These are phyloP conservation scores for Malbranchea zuffiana DNA, from an alignment of 2,329 filamentous ascomycete species.

Conservation along the genomic window DNA sequence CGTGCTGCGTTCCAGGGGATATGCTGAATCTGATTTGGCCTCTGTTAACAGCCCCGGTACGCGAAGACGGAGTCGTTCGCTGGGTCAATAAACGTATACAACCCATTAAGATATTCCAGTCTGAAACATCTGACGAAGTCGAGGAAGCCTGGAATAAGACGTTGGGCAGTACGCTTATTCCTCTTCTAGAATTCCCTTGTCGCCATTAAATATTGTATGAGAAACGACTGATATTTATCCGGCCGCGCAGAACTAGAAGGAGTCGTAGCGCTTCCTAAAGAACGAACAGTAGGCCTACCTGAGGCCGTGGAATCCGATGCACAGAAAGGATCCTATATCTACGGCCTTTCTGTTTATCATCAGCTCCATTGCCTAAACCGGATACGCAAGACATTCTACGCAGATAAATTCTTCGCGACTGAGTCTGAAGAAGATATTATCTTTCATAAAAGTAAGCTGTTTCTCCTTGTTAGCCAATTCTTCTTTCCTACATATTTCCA, in stretches of 20 bases:
- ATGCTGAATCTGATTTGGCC: no score
- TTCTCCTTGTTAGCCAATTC: background rate
- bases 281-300: constrained; percentile 3
- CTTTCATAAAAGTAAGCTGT: constrained; percentile 13
- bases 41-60: constrained; percentile 8
- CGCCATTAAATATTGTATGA: background rate
- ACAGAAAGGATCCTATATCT: constrained; percentile 9
- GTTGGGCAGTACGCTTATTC: constrained; percentile 7
- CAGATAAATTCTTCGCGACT: constrained; percentile 12
- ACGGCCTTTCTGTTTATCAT: constrained; percentile 13
- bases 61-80: constrained; percentile 11
- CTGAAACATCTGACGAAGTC: constrained; percentile 11
- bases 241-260: constrained; percentile 7
- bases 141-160: constrained; percentile 11
- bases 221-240: no score
- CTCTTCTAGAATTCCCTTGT: background rate
- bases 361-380: constrained; percentile 14
- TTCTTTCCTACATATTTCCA: background rate
- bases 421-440: constrained; percentile 9
- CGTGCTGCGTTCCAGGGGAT: no score
- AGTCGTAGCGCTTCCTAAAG: constrained; percentile 8
- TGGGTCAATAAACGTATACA: constrained; percentile 12
- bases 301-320: constrained; percentile 8
- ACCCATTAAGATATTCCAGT: constrained; percentile 12
- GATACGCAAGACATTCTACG: constrained; percentile 13